Conservation (phyloP, 78 protist genomes). For the Emiliania huxleyi region DNA sequence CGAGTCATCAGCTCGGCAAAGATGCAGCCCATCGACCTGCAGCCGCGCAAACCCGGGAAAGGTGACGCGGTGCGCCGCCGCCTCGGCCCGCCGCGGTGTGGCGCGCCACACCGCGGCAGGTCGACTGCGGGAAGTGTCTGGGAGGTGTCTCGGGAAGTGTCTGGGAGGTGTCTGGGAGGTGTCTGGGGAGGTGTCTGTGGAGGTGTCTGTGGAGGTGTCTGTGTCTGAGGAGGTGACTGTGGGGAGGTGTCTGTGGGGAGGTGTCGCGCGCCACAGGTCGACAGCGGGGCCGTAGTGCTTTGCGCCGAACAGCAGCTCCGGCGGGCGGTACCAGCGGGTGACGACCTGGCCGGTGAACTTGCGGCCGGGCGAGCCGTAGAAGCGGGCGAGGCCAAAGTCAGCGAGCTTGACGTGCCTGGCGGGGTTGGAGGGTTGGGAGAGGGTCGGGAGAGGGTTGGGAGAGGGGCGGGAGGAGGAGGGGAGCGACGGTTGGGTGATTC, state of each 20-base stretch:
- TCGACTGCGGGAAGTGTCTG: no score
- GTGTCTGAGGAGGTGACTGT: neutral
- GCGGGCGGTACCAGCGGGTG: conserved; percentile 33
- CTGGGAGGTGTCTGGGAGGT: no score
- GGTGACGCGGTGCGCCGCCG: no score
- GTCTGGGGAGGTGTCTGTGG: no score
- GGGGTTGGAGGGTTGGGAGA: no score
- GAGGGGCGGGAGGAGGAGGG: no score
- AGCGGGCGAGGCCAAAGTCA: conserved; percentile 55
- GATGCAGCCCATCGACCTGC: conserved; percentile 19
- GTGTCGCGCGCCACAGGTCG: conserved; percentile 54
- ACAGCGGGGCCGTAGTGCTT: conserved; percentile 7
- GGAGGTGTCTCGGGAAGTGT: no score
- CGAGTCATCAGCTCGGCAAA: conserved; percentile 29
- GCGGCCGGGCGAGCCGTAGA: neutral
- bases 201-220: neutral
- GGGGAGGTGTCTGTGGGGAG: neutral
- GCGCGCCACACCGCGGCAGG: no score
- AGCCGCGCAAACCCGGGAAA: no score
- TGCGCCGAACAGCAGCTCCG: conserved; percentile 44
- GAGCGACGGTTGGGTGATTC: no score
- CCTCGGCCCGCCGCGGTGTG: no score
- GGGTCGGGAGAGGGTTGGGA: no score
- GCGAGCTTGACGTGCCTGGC: conserved; percentile 28
- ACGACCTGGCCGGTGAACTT: conserved; percentile 4